Evolutionary conservation across 2,329 filamentous ascomycete genomes (phyloP), one percentile per base, ranked within the genome.

Genomic region (Penicillium nordicum): DNA sequence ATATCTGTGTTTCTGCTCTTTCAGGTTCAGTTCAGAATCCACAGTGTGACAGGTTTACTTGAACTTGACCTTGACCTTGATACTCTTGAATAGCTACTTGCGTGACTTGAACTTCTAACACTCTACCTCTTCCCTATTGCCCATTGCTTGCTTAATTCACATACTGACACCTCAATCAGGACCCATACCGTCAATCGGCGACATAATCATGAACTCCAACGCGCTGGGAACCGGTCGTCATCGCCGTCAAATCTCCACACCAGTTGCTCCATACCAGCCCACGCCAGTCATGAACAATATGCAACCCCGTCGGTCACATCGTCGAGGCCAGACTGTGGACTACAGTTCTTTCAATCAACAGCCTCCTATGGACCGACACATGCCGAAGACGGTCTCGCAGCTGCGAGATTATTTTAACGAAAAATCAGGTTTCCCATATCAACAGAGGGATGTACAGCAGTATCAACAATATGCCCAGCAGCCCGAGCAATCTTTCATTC

Each of bases 161-260:
- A 67, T 67, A 76, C 70, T 69, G 72, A 74, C 71, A 76, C 72
- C 72, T 76, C 78, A 81, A 86, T n/a, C 88, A 88, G 88, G 88
- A 87, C 57, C 62, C 61, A 58, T 46, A 18, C 63, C 61, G 59
- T 67, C 67, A 67, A 65, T 52, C 57, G 63, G 69, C 68, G 64
- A 60, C 60, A 60, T 60, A 69, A 68, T 68, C 66, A 64, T 64
- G 62, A 62, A 63, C 44, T 53, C 57, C 60, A 61, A 62, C 42
- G 63, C 62, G 57, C 60, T 62, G 58, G 60, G 86, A 76, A 84
- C 87, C 75, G 84, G 85, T 78, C 83, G 85, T 77, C 91, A 96
- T 79, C 84, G 90, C 75, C 88, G 92, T 79, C 91, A 96, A 80
- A 88, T 90, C 71, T 96, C 92, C 70, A 93, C 89, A 71, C 89